These are phyloP conservation scores for Aspergillus homomorphus DNA, from an alignment of 495 filamentous ascomycete genomes.

Conservation along the genomic window DNA sequence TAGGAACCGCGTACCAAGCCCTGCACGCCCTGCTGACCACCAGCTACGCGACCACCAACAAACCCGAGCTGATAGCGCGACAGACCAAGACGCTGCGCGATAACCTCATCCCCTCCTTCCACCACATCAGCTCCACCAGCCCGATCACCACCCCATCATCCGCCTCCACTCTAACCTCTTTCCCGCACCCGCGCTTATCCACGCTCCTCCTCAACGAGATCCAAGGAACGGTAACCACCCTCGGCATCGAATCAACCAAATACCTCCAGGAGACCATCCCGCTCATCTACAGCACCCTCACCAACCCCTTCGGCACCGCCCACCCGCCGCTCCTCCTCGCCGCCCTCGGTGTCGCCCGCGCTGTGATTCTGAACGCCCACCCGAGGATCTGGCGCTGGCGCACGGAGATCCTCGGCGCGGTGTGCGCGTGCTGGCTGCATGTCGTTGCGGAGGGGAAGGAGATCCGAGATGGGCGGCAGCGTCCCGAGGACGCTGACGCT, in stretches of 20 bases:
- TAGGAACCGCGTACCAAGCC: conserved; percentile 63
- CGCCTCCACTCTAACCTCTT: conserved; percentile 49
- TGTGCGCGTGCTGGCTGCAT: conserved; percentile 66
- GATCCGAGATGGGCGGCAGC: conserved; percentile 8
- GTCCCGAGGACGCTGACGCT: neutral
- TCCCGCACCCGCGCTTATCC: conserved; percentile 41
- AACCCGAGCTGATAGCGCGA: conserved; percentile 16
- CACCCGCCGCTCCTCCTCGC: conserved; percentile 52
- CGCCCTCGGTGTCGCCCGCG: conserved; percentile 52
- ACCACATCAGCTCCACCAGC: conserved; percentile 46
- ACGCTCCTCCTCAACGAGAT: conserved; percentile 59
- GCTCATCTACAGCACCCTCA: conserved; percentile 60
- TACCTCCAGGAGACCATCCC: conserved; percentile 74
- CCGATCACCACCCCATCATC: conserved; percentile 32
- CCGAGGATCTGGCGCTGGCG: conserved; percentile 62
- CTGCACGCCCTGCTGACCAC: conserved; percentile 58
- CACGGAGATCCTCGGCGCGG: conserved; percentile 64
- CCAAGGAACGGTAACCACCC: conserved; percentile 46
- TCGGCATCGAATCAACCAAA: conserved; percentile 69
- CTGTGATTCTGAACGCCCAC: conserved; percentile 67
- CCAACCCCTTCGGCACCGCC: conserved; percentile 65
- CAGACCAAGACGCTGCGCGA: conserved; percentile 36
- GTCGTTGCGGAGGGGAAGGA: conserved; percentile 43
- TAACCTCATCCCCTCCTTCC: conserved; percentile 46
- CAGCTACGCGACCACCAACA: conserved; percentile 24